Conservation (phyloP, 2,329 filamentous ascomycete genomes). For the Cordyceps cicadae region DNA sequence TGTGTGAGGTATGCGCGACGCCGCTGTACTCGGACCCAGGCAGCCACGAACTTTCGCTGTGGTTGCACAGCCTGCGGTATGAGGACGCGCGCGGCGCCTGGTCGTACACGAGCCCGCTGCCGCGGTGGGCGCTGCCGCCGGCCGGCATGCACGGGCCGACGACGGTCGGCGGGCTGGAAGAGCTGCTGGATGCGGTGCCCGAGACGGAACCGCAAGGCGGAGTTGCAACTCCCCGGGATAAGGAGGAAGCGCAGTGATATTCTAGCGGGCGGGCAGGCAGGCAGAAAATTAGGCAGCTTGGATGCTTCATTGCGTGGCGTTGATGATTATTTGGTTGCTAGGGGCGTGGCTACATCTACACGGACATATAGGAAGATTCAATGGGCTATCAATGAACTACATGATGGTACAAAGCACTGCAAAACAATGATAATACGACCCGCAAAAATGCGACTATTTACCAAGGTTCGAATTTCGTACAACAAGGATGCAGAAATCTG, state of each 20-base stretch:
- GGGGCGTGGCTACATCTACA: not conserved
- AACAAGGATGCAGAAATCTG: not conserved
- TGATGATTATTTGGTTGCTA: not conserved
- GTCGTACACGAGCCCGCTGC: slow-evolving; percentile 79
- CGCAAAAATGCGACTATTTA: not conserved
- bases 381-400: not conserved
- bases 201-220: slow-evolving; percentile 17
- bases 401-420: not conserved
- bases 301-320: not conserved
- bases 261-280: not conserved
- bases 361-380: not conserved
- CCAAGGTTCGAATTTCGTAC: not conserved
- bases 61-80: slow-evolving; percentile 87
- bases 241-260: slow-evolving; percentile 13
- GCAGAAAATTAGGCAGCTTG: not conserved
- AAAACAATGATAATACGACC: not conserved
- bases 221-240: slow-evolving; percentile 35
- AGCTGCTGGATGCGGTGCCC: slow-evolving; percentile 45
- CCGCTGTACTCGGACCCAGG: slow-evolving; percentile 91
- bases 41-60: slow-evolving; percentile 81
- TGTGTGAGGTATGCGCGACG: slow-evolving; percentile 75
- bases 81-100: slow-evolving; percentile 75
- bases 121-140: slow-evolving; percentile 80
- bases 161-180: slow-evolving; percentile 54
- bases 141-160: slow-evolving; percentile 62